Conservation (phyloP, 2,329 filamentous ascomycete genomes). For the Verticillium longisporum region DNA sequence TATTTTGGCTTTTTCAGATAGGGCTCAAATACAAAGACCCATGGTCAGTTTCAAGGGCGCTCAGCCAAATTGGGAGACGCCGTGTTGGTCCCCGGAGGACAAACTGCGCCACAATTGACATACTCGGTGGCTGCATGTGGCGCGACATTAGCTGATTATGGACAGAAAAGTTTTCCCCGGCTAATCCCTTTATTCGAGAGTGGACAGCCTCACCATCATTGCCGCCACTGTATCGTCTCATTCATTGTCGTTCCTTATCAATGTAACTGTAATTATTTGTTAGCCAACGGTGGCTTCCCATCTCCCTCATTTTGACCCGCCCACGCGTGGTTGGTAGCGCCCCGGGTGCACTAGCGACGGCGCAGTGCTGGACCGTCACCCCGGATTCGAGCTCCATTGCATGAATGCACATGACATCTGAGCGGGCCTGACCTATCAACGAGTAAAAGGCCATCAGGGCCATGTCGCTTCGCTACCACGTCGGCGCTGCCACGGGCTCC, state of each 20-base stretch:
- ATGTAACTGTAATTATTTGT: neutral
- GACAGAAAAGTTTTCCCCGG: neutral
- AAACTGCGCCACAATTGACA: neutral
- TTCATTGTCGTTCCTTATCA: neutral
- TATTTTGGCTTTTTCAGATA: too few relatives aligned
- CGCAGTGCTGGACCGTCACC: neutral
- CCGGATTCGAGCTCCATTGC: neutral
- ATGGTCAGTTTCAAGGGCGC: too few relatives aligned
- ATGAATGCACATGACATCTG: neutral
- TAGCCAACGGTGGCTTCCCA: neutral
- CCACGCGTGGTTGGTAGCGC: neutral
- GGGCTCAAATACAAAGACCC: too few relatives aligned
- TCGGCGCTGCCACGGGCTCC: conserved; percentile 5
- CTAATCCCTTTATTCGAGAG: neutral
- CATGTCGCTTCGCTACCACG: conserved; percentile 11
- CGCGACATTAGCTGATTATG: neutral
- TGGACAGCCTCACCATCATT: neutral
- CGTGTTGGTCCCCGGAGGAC: too few relatives aligned
- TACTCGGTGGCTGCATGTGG: neutral
- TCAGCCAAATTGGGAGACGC: too few relatives aligned
- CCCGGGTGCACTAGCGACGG: neutral
- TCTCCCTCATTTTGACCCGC: neutral
- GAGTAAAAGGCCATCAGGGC: neutral
- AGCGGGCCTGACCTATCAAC: neutral
- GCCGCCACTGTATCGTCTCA: neutral